Evolutionary conservation across 1,139 yeast species (phyloP).

Genomic region (Candida sanyaensis): DNA sequence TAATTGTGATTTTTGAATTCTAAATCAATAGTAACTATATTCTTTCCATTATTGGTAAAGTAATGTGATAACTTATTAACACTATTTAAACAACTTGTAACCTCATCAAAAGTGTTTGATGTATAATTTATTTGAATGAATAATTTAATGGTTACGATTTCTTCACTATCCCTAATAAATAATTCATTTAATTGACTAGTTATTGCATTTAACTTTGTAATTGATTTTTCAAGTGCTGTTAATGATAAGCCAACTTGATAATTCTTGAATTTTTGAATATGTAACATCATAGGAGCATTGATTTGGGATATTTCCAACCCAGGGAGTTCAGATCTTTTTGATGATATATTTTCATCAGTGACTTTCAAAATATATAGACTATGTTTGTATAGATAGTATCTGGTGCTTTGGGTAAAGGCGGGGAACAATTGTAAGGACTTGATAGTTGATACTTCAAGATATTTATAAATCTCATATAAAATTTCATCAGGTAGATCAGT

Average conservation of each 20-base stretch:
- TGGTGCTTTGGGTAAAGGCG: conserved; percentile 6
- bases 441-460: conserved; percentile 11
- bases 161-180: conserved; percentile 12
- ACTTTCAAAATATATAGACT: conserved; percentile 11
- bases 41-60: conserved; percentile 11
- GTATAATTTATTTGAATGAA: conserved; percentile 15
- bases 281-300: conserved; percentile 4
- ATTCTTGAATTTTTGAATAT: conserved; percentile 11
- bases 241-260: conserved; percentile 12
- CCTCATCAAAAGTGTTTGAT: conserved; percentile 15
- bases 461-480: conserved; percentile 10
- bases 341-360: conserved; percentile 5
- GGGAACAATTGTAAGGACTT: conserved; percentile 11
- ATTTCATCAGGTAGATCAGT: conserved; percentile 20
- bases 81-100: conserved; percentile 16
- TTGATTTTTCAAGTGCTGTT: conserved; percentile 13
- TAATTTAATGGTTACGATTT: conserved; percentile 21
- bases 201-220: conserved; percentile 19
- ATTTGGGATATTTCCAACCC: conserved; percentile 9
- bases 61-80: conserved; percentile 12
- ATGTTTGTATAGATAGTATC: conserved; percentile 8
- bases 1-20: conserved; percentile 7
- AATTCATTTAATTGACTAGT: conserved; percentile 13
- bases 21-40: conserved; percentile 14
- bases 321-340: conserved; percentile 1